phyloP scores from a whole-genome alignment of 768 basidiomycete species.

The Cystofilobasidium bisporidii region DNA sequence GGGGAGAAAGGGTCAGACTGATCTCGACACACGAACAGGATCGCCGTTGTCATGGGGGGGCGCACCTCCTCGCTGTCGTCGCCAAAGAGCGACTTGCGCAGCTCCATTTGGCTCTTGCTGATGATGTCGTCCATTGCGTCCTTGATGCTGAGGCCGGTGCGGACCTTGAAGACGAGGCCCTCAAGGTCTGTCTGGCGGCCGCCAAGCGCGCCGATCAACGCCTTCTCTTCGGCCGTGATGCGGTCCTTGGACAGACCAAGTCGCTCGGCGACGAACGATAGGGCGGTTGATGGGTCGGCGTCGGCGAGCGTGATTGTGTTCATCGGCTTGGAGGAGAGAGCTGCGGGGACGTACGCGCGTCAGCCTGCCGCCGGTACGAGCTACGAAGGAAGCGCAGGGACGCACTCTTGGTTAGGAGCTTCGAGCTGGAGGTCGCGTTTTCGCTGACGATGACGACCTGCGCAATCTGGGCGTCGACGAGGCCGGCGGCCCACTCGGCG shows the following conservation, averaged over 20 bases:
- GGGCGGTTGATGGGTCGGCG: conserved; percentile 67
- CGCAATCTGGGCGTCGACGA: conserved; percentile 70
- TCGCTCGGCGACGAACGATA: conserved; percentile 73
- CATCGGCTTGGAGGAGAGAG: conserved; percentile 73
- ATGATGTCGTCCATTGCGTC: conserved; percentile 89
- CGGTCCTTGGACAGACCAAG: conserved; percentile 39
- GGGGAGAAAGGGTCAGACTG: not conserved
- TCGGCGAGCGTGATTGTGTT: conserved; percentile 70
- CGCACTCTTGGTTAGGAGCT: conserved; percentile 68
- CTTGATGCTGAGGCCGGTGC: conserved; percentile 51
- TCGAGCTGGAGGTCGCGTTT: conserved; percentile 67
- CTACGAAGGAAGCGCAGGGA: too few relatives aligned
- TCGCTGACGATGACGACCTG: conserved; percentile 87
- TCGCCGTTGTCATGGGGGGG: not conserved
- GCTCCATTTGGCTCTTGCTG: conserved; percentile 61
- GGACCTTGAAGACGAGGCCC: conserved; percentile 76
- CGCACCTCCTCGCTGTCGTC: conserved; percentile 68
- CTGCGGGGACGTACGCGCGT: too few relatives aligned
- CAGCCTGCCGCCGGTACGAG: too few relatives aligned
- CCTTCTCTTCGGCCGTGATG: conserved; percentile 51
- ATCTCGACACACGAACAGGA: not conserved
- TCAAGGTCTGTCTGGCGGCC: conserved; percentile 59
- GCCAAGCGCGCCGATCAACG: conserved; percentile 64
- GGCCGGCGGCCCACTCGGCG: conserved; percentile 70
- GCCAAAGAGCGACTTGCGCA: conserved; percentile 85